phyloP scores from a whole-genome alignment of 257 asterid species.

The Ocimum tenuiflorum region DNA sequence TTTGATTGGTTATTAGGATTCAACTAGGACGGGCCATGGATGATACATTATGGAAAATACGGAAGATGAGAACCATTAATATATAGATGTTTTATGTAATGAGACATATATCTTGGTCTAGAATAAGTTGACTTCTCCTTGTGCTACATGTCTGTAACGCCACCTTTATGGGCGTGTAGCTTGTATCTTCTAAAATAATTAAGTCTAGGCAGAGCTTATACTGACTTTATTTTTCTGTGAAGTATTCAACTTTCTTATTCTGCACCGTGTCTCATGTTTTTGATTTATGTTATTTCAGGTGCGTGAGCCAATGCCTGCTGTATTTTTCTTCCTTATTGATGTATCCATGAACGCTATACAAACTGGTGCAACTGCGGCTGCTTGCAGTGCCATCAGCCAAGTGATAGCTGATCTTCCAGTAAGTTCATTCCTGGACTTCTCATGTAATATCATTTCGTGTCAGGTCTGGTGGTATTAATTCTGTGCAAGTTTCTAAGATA shows the following conservation, averaged over 20 bases:
- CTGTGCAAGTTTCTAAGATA: not conserved
- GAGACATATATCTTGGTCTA: not conserved
- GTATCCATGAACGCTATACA: slow-evolving; percentile 91
- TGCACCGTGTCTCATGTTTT: slow-evolving; percentile 6
- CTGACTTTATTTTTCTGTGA: slow-evolving; percentile 7
- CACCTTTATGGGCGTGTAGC: not conserved
- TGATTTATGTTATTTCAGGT: slow-evolving; percentile 51
- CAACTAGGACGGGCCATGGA: not conserved
- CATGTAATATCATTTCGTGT: slow-evolving; percentile 9
- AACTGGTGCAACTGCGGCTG: slow-evolving; percentile 99
- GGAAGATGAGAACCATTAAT: not conserved
- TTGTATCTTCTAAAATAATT: not conserved
- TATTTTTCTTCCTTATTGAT: slow-evolving; percentile 84
- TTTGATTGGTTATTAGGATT: not conserved
- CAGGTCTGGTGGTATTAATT: slow-evolving; percentile 4
- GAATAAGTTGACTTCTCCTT: not conserved
- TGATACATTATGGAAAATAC: not conserved
- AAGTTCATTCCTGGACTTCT: slow-evolving; percentile 33
- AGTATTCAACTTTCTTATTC: not conserved
- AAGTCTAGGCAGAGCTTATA: not conserved
- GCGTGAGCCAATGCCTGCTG: slow-evolving; percentile 99
- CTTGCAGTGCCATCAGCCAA: slow-evolving; percentile 98
- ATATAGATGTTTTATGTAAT: not conserved
- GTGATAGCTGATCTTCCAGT: slow-evolving; percentile 96
- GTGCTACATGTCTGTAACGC: not conserved